A percentile compares a stretch with the other conserved stretches of the same genome.
These are phyloP conservation scores for Aspergillus intermedius DNA, from an alignment of 2,329 filamentous ascomycete species.

Conservation along the genomic window DNA sequence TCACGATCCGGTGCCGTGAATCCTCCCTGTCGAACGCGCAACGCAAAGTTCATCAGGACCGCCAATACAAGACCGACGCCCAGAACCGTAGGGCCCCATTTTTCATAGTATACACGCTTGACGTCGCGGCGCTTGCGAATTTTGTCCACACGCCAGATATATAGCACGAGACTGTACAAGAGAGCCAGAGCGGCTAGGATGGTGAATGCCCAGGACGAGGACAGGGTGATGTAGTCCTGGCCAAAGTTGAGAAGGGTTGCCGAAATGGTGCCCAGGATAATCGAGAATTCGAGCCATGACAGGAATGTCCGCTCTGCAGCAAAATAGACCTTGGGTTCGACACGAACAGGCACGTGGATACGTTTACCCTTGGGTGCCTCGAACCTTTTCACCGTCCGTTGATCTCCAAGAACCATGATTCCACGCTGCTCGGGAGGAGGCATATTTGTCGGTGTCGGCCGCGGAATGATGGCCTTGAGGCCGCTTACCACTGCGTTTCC, in stretches of 20 bases:
- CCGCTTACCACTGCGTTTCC: constrained; percentile 40
- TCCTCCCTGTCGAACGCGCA: constrained; percentile 58
- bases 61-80: constrained; percentile 68
- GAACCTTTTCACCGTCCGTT: constrained; percentile 49
- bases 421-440: constrained; percentile 33
- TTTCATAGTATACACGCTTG: constrained; percentile 72
- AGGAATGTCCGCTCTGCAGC: constrained; percentile 94
- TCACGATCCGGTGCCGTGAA: constrained; percentile 17
- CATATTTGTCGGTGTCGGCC: constrained; percentile 40
- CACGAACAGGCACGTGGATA: constrained; percentile 90
- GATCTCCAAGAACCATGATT: constrained; percentile 36
- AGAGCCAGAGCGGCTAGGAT: constrained; percentile 69
- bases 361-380: constrained; percentile 53
- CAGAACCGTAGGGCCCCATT: constrained; percentile 72
- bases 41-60: constrained; percentile 71
- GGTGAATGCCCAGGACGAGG: constrained; percentile 72
- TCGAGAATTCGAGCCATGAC: constrained; percentile 94
- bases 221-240: constrained; percentile 53
- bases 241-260: constrained; percentile 79
- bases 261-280: constrained; percentile 84
- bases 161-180: constrained; percentile 76
- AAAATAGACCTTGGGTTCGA: constrained; percentile 97
- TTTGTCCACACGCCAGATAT: constrained; percentile 78
- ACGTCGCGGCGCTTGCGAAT: constrained; percentile 80
- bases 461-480: constrained; percentile 49